Evolutionary conservation across 768 basidiomycete species (phyloP), one percentile per base, ranked within the genome.

Genomic region (Macrolepiota dolichaula): DNA sequence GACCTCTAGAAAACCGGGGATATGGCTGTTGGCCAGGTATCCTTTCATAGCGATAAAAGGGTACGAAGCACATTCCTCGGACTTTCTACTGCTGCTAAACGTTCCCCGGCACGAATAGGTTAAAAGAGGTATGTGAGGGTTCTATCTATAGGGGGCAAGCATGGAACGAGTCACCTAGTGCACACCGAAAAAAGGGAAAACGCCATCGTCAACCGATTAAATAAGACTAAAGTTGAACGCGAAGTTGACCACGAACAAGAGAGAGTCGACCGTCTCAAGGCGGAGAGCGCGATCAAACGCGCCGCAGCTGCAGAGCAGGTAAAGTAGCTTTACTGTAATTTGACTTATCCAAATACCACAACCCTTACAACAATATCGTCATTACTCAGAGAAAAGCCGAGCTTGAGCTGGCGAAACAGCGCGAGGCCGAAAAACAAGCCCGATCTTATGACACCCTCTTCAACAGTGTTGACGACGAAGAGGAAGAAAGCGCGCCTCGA

Each of bases 1-100:
- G 17, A 2, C 19, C 49, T 15, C 10, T 68, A 96, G 92, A 99
- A 99, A 93, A 89, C 91, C 6, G 96, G 96, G 2, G 94, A 96
- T 70, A 98, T 97, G 94, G 95, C 93, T 2, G 88, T 96, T 2
- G 97, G 97, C 0, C 91, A 95, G 68, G 97, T 99, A 0, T 91
- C 94, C 0, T 98, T 99, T 72, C 92, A 98, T 65, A 91, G 79
- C 59, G 94, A 97, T 69, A 94, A 96, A 70, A 81, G 80, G 74
- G 94, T 94, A 64, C 40, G 80, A 49, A 46, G 29, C 24, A 17
- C 40, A 24, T 36, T 53, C 58, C 7, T 47, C 17, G 24, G 24
- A 35, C 7, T 38, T n/a, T 10, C 24, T 10, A 27, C n/a, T 27
- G 24, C 63, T n/a, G 19, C 19, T 40, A 36, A 29, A 63, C 47